A percentile compares a stretch with the other conserved stretches of the same genome.
These are phyloP conservation scores for Salvia rosmarinus DNA, from an alignment of 257 asterid species.

Conservation along the genomic window DNA sequence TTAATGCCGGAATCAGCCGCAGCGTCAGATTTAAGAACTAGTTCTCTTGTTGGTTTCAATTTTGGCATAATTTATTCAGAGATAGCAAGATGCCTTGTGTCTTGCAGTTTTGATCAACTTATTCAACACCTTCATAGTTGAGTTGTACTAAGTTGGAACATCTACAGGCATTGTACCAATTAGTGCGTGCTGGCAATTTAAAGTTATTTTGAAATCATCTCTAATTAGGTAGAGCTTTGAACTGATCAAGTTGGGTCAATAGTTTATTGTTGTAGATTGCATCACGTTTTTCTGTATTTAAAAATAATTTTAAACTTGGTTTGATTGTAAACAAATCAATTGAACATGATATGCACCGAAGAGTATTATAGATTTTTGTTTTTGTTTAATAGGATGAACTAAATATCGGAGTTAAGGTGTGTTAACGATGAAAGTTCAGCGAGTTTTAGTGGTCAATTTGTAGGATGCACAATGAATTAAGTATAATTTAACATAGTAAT, in stretches of 20 bases:
- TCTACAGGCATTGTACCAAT: not conserved
- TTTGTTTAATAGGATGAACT: no score
- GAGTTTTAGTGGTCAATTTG: no score
- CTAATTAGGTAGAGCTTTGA: not conserved
- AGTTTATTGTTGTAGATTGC: not conserved
- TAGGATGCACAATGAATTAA: no score
- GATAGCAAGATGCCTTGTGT: not conserved
- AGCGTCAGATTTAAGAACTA: slow-evolving; percentile 69
- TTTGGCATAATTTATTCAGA: not conserved
- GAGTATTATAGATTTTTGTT: no score
- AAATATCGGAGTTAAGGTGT: no score
- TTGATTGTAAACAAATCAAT: not conserved
- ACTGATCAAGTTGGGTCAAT: not conserved
- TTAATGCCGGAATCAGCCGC: slow-evolving; percentile 62
- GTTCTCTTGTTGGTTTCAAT: slow-evolving; percentile 27
- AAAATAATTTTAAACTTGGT: not conserved
- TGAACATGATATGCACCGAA: no score
- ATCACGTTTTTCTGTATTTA: not conserved
- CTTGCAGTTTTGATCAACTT: not conserved
- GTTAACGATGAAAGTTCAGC: no score
- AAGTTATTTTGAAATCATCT: not conserved
- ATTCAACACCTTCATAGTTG: not conserved
- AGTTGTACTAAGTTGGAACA: not conserved
- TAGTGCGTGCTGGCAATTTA: slow-evolving; percentile 26
- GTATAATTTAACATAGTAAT: no score